Conservation (phyloP, 2,329 filamentous ascomycete genomes). For the Scleromitrula shiraiana region DNA sequence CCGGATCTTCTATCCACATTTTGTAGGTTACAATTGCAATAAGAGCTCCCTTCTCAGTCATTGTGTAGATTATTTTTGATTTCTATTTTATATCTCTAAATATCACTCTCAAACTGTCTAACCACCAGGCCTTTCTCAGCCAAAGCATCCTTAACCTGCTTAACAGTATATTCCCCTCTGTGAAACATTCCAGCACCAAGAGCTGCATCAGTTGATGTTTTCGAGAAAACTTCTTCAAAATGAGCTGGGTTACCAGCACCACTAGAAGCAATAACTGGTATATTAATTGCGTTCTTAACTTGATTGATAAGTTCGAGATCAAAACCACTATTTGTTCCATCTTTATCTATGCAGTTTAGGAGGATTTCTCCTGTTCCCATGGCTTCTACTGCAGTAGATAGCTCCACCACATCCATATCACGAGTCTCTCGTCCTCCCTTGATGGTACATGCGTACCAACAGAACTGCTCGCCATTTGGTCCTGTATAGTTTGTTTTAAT, state of each 20-base stretch:
- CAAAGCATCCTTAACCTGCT: constrained; percentile 83
- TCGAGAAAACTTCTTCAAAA: constrained; percentile 82
- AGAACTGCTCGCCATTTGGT: constrained; percentile 68
- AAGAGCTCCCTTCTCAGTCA: too few relatives aligned
- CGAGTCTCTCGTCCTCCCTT: constrained; percentile 92
- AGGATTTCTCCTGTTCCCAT: constrained; percentile 94
- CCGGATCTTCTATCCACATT: too few relatives aligned
- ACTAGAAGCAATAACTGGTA: constrained; percentile 92
- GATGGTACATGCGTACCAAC: constrained; percentile 97
- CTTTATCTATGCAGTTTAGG: constrained; percentile 95
- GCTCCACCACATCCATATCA: constrained; percentile 84
- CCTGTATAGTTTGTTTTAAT: constrained; percentile 63
- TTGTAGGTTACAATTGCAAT: too few relatives aligned
- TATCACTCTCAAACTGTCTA: constrained; percentile 58
- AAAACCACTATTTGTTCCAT: constrained; percentile 90
- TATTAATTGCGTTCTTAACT: constrained; percentile 79
- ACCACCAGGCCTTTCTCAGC: constrained; percentile 64
- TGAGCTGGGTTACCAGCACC: constrained; percentile 83
- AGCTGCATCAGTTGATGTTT: constrained; percentile 84
- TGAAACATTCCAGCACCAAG: constrained; percentile 98
- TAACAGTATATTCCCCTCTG: constrained; percentile 87
- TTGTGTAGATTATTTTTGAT: not conserved
- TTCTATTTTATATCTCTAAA: constrained; percentile 7
- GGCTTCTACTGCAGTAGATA: constrained; percentile 82
- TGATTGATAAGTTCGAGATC: constrained; percentile 85